A percentile compares a stretch with the other conserved stretches of the same genome.
phyloP scores from a whole-genome alignment of 495 filamentous ascomycete species.

The Aspergillus bertholletiae region DNA sequence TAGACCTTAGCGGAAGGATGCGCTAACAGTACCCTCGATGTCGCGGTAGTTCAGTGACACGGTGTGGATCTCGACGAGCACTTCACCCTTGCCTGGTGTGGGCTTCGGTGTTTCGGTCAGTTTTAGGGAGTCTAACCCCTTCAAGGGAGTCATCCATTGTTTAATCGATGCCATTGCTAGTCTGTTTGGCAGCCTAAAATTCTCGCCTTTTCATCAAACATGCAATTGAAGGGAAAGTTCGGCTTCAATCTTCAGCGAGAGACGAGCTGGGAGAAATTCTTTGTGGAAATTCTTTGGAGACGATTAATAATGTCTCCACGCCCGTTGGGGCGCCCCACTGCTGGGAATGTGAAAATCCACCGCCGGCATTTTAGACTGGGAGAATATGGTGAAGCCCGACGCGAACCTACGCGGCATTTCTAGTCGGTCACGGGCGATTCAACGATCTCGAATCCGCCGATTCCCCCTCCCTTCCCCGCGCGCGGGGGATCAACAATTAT shows the following conservation, averaged over 20 bases:
- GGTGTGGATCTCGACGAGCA: slow-evolving; percentile 52
- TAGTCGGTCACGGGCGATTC: no score
- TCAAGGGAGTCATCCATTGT: slow-evolving; percentile 47
- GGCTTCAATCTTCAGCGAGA: no score
- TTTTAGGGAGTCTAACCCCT: slow-evolving; percentile 48
- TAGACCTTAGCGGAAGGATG: no score
- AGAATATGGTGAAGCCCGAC: no score
- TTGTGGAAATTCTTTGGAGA: slow-evolving; percentile 1
- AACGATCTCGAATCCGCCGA: no score
- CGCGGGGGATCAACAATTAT: no score
- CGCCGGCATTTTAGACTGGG: no score
- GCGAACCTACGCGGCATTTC: no score
- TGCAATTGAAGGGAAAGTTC: no score
- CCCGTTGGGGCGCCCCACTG: not conserved
- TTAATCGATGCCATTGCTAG: slow-evolving; percentile 28
- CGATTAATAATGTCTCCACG: not conserved
- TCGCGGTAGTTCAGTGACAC: slow-evolving; percentile 60
- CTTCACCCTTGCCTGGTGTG: slow-evolving; percentile 42
- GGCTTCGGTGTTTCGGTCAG: slow-evolving; percentile 39
- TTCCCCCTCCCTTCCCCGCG: no score
- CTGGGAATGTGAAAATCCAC: not conserved
- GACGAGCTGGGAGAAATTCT: not conserved
- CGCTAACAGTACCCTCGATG: slow-evolving; percentile 56
- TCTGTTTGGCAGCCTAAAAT: not conserved
- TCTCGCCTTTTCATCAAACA: not conserved